Evolutionary conservation across 257 asterid species (phyloP).

Genomic region (Gentiana dahurica): DNA sequence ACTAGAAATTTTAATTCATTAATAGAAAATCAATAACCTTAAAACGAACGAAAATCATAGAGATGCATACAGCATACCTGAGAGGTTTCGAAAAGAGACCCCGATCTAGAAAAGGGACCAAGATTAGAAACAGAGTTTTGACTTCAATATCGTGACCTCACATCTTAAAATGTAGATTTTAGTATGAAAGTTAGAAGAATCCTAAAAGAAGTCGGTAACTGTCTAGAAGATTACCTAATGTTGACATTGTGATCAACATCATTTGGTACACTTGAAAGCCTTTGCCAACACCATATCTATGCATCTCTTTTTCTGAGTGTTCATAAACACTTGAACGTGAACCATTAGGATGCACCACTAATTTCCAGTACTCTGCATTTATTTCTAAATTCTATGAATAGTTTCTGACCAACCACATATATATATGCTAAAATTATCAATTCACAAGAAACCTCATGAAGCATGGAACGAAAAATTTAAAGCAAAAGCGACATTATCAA

Average conservation of each 20-base stretch:
- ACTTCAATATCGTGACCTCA: no score
- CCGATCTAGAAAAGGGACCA: no score
- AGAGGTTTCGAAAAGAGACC: no score
- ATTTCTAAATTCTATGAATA: constrained; percentile 58
- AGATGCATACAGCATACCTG: no score
- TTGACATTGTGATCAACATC: constrained; percentile 58
- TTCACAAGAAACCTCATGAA: not conserved
- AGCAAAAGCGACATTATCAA: no score
- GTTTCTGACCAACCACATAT: constrained; percentile 87
- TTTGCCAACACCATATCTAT: constrained; percentile 54
- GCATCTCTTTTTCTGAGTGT: constrained; percentile 57
- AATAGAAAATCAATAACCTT: no score
- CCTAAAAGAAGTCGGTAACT: not conserved
- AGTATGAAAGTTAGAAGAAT: not conserved
- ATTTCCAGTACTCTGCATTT: constrained; percentile 83
- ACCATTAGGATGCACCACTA: constrained; percentile 53
- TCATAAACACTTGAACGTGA: constrained; percentile 81
- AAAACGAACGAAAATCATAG: no score
- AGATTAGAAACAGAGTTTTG: no score
- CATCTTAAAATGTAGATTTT: not conserved
- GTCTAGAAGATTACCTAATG: constrained; percentile 35
- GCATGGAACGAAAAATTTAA: no score
- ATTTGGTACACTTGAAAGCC: constrained; percentile 52
- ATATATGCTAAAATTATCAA: constrained; percentile 53
- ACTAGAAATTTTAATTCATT: no score